phyloP scores from a whole-genome alignment of 371 early-diverging fungal species.

The Polyrhizophydium stewartii region DNA sequence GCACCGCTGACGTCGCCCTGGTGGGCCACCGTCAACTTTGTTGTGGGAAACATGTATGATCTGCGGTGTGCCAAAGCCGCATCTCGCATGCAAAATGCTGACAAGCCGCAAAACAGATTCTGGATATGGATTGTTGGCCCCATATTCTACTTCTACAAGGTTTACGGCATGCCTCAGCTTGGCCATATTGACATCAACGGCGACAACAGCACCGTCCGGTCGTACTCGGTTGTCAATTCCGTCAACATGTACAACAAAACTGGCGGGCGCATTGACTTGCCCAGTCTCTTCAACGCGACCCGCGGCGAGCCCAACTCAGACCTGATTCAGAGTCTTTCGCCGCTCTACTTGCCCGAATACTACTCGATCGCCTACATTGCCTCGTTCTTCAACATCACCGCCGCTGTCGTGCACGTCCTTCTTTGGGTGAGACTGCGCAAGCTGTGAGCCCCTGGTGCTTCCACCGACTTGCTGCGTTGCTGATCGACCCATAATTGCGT shows the following conservation, averaged over 20 bases:
- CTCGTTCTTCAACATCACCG: slow-evolving; percentile 13
- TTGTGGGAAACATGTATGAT: slow-evolving; percentile 48
- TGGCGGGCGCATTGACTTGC: slow-evolving; percentile 53
- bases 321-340: background rate
- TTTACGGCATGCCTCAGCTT: background rate
- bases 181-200: background rate
- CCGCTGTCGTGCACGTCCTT: slow-evolving; percentile 23
- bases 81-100: no score
- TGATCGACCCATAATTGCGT: background rate
- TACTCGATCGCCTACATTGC: slow-evolving; percentile 4
- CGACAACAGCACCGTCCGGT: background rate
- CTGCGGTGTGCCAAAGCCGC: no score
- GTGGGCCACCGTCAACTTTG: slow-evolving; percentile 28
- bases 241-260: slow-evolving; percentile 42
- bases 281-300: slow-evolving; percentile 48
- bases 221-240: background rate
- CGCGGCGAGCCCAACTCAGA: slow-evolving; percentile 32
- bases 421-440: slow-evolving; percentile 34
- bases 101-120: background rate
- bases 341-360: background rate
- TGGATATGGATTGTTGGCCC: background rate
- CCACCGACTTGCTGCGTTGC: no score
- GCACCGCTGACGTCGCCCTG: slow-evolving; percentile 10
- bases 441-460: no score
- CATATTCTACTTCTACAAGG: background rate